These are phyloP conservation scores for Starmerella ratchasimensis DNA, from an alignment of 805 yeast species.

Conservation along the genomic window DNA sequence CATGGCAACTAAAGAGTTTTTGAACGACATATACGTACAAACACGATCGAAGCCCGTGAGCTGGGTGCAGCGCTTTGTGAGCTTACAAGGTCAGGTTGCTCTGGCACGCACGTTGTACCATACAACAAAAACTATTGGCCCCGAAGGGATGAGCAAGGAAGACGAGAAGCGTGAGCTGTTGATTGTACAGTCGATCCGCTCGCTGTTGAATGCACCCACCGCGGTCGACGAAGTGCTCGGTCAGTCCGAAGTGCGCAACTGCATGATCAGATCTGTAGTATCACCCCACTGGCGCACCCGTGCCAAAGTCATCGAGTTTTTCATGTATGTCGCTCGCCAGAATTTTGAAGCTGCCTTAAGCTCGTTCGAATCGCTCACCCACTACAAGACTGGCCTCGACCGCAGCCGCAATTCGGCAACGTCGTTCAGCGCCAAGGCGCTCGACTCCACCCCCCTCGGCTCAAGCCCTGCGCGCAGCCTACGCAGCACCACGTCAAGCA, in stretches of 20 bases:
- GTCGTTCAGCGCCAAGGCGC: neutral
- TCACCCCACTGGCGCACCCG: constrained; percentile 68
- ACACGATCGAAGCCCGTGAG: constrained; percentile 73
- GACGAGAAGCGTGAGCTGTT: constrained; percentile 58
- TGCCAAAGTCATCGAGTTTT: constrained; percentile 64
- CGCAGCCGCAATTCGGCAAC: no score
- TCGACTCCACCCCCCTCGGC: no score
- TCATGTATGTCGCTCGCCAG: constrained; percentile 37
- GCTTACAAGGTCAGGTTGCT: constrained; percentile 65
- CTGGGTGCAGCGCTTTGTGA: constrained; percentile 70
- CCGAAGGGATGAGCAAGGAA: constrained; percentile 26
- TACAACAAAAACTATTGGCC: constrained; percentile 27
- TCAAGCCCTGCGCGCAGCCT: constrained; percentile 23
- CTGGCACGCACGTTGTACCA: constrained; percentile 54
- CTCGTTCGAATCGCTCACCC: constrained; percentile 30
- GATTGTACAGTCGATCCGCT: constrained; percentile 63
- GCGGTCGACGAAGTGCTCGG: constrained; percentile 44
- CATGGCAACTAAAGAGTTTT: constrained; percentile 49
- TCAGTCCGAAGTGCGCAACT: constrained; percentile 36
- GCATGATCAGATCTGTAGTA: constrained; percentile 57
- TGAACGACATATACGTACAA: constrained; percentile 80
- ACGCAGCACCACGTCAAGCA: no score
- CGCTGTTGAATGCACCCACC: constrained; percentile 49
- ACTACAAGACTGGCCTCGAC: neutral
- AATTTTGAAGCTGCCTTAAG: constrained; percentile 46